Evolutionary conservation across 768 basidiomycete species (phyloP), one percentile per base, ranked within the genome.

Genomic region (Collybia sordida): DNA sequence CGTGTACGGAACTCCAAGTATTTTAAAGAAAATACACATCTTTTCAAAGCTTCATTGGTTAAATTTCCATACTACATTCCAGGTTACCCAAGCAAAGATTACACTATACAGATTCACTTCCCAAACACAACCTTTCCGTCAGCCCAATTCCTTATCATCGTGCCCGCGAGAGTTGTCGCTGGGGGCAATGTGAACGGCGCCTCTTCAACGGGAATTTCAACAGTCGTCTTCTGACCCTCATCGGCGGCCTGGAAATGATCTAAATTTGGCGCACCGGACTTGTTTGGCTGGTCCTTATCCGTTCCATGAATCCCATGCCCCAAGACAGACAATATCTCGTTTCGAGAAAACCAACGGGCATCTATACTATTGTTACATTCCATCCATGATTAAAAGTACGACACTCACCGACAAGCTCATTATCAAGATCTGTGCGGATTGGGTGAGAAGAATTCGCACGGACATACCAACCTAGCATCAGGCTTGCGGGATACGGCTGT

Each of bases 381-480:
- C 34, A 18, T 25, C 8, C 15, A 1, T 25, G 8, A 31, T 14
- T 31, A 11, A 31, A 28, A 27, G 27, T 17, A 11, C 25, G 22
- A 35, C 7, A 67, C 79, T 40, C 53, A 87, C 92, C 90, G 61
- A 85, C 85, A 15, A 98, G 79, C 70, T 98, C 95, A 58, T 95
- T 95, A 62, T 97, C 95, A 2, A 98, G 78, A 64, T 97, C 93
- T 6, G 75, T 72, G 12, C 91, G 81, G 52, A 97, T 86, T 6
- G 82, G 79, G 59, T 91, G 74, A 6, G 79, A 73, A 1, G 85
- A 72, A 71, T 85, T 88, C 3, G 80, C 93, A 38, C 79, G 77
- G 1, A 87, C 90, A 59, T 86, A 92, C 64, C 88, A 92, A 11
- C 93, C 93, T 6, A 92, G 76, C 93, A 96, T 93, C 40, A 93